Evolutionary conservation across 768 basidiomycete genomes (phyloP).

Genomic region (Chalciporus chontae): DNA sequence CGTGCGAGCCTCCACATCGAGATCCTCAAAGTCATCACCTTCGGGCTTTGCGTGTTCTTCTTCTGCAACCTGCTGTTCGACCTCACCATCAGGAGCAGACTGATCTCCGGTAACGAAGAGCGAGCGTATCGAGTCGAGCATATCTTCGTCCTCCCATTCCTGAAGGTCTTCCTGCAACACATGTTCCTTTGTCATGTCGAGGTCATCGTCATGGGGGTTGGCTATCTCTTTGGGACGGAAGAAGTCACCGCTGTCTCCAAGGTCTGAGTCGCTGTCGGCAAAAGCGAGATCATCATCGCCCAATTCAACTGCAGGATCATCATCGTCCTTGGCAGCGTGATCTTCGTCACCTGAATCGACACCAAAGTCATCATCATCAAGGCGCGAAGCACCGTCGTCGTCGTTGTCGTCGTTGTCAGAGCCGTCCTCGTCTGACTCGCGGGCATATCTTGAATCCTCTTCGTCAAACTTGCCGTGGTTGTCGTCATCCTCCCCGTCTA

Average conservation of each 20-base stretch:
- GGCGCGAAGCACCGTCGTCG: not conserved
- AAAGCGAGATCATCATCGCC: conserved; percentile 52
- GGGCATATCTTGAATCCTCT: conserved; percentile 5
- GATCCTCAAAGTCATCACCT: conserved; percentile 70
- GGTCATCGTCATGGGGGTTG: conserved; percentile 41
- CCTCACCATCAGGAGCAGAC: conserved; percentile 32
- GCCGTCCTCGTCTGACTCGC: not conserved
- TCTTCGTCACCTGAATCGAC: not conserved
- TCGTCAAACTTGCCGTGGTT: conserved; percentile 15
- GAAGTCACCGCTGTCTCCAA: conserved; percentile 62
- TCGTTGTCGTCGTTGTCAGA: conserved; percentile 3
- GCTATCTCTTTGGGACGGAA: conserved; percentile 54
- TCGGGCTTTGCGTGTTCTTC: conserved; percentile 32
- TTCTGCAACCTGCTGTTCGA: conserved; percentile 40
- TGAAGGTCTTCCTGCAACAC: conserved; percentile 49
- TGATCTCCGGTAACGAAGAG: conserved; percentile 85
- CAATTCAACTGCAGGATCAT: conserved; percentile 34
- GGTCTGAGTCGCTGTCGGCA: conserved; percentile 78
- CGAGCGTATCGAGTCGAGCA: conserved; percentile 80
- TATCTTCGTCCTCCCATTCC: conserved; percentile 81
- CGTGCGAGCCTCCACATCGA: conserved; percentile 73
- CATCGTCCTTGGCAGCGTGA: conserved; percentile 40
- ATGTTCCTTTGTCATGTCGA: conserved; percentile 69
- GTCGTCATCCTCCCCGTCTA: conserved; percentile 29
- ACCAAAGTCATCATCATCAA: not conserved